phyloP scores from a whole-genome alignment of 768 basidiomycete species.

The Hydnomerulius pinastri region DNA sequence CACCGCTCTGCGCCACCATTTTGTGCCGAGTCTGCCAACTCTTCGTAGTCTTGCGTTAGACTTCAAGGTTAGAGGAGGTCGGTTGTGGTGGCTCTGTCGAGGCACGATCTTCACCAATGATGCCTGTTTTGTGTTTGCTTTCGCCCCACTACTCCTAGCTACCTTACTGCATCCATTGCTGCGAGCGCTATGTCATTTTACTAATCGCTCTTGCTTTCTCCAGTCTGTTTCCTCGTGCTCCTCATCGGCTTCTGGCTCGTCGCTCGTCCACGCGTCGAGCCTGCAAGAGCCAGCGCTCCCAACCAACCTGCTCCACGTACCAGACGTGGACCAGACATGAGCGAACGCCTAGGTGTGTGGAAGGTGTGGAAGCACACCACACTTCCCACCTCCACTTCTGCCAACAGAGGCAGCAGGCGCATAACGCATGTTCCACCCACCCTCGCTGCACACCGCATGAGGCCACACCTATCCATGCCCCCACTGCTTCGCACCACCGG shows the following conservation, averaged over 20 bases:
- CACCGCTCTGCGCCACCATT: too few relatives aligned
- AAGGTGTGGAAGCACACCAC: constrained; percentile 15
- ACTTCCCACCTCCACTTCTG: not conserved
- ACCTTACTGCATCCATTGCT: not conserved
- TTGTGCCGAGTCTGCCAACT: too few relatives aligned
- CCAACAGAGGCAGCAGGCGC: not conserved
- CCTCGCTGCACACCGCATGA: not conserved
- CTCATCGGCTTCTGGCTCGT: constrained; percentile 31
- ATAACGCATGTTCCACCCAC: constrained; percentile 1
- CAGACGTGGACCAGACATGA: constrained; percentile 1
- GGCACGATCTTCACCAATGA: too few relatives aligned
- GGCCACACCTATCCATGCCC: not conserved
- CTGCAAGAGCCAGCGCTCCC: too few relatives aligned
- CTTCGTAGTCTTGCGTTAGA: too few relatives aligned
- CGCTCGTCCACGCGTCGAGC: constrained; percentile 15
- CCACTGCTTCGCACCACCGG: not conserved
- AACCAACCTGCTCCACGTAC: constrained; percentile 1
- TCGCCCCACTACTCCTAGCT: too few relatives aligned
- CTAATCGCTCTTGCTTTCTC: constrained; percentile 10
- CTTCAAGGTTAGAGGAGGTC: too few relatives aligned
- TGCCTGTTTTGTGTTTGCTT: too few relatives aligned
- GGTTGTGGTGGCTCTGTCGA: not conserved
- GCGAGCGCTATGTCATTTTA: not conserved
- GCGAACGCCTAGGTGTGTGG: constrained; percentile 16
- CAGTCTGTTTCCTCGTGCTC: constrained; percentile 26